Base-by-base conservation (phyloP, 2,329 filamentous ascomycete genomes). In the Allantophomopsis lycopodina region DNA sequence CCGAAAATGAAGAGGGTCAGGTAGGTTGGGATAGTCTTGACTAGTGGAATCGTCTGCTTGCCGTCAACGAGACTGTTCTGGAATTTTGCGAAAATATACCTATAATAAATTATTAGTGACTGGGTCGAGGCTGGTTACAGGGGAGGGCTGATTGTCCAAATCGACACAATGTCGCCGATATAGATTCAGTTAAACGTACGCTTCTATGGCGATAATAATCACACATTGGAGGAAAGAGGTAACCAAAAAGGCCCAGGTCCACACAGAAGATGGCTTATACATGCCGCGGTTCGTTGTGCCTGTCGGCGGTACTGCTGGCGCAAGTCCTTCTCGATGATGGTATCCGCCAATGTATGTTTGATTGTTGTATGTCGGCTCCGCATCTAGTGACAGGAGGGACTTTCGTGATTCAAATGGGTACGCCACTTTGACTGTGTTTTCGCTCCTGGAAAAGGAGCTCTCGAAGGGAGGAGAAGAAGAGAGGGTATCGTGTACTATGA, bases 1-100 rank as follows among this genome's bases (percentile, higher is more conserved):
- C 86, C 91, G 59, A 98, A 95, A 59, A 95, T 94, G 67, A 96
- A 94, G 36, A 98, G 76, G 17, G 89, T 86, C 42, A 98, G 70
- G 62, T 95, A 96, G 31, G 89, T 96, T 18, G 91, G 89, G 47
- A 98, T 94, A 1, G 88, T 79, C 55, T 70, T 72, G 50, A 69
- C 67, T 45, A 76, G 70, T 11, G 75, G 68, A 39, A 64, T 59
- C 28, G 46, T 75, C 58, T 63, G 66, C 37, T 66, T 62, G 66
- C 62, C 36, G 57, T 63, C 37, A 57, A 53, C 14, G 52, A 81
- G 59, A 46, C 68, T 76, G 34, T 62, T 62, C 58, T 95, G 85
- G 61, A 95, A 96, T 51, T 77, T 76, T 47, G 73, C 87, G 55
- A 96, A 98, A 36, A 94, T 76, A 60, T 91, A 98, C 52, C 85